phyloP scores from a whole-genome alignment of 1,284 basidiomycete species.

The Schizophyllum amplum region DNA sequence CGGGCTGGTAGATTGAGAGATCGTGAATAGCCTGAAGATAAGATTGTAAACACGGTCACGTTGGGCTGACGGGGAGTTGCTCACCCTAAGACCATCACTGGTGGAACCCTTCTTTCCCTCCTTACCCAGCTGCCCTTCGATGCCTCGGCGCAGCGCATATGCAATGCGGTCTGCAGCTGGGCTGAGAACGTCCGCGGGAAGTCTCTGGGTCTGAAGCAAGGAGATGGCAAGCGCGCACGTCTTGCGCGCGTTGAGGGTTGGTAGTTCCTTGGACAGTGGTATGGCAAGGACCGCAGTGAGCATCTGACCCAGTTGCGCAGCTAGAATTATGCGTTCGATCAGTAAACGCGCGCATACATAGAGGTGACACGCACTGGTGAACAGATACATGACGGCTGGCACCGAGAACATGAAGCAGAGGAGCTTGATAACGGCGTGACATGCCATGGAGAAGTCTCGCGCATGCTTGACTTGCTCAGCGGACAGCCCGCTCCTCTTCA shows the following conservation, averaged over 20 bases:
- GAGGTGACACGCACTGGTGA: slow-evolving; percentile 41
- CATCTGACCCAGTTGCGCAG: slow-evolving; percentile 47
- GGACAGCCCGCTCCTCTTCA: slow-evolving; percentile 61
- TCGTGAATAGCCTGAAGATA: slow-evolving; percentile 59
- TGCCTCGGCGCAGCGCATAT: slow-evolving; percentile 61
- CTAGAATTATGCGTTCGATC: slow-evolving; percentile 25
- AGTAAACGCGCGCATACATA: slow-evolving; percentile 1
- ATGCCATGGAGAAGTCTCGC: slow-evolving; percentile 63
- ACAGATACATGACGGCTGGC: slow-evolving; percentile 49
- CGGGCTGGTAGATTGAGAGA: slow-evolving; percentile 50
- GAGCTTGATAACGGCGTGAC: slow-evolving; percentile 58
- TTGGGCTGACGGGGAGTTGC: slow-evolving; percentile 13
- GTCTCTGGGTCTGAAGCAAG: slow-evolving; percentile 59
- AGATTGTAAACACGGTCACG: slow-evolving; percentile 8
- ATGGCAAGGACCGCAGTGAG: slow-evolving; percentile 59
- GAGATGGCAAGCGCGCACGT: slow-evolving; percentile 69
- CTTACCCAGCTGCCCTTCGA: slow-evolving; percentile 75
- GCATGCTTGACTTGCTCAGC: slow-evolving; percentile 71
- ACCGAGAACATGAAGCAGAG: slow-evolving; percentile 51
- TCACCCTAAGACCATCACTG: slow-evolving; percentile 65
- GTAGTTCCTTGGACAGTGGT: slow-evolving; percentile 54
- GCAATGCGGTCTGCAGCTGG: slow-evolving; percentile 58
- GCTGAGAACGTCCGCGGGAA: slow-evolving; percentile 49
- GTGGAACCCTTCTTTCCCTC: slow-evolving; percentile 78
- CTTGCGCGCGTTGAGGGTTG: slow-evolving; percentile 76